A percentile compares a stretch with the other conserved stretches of the same genome.
phyloP scores from a whole-genome alignment of 2,329 filamentous ascomycete genomes.

The Fusarium sororula region DNA sequence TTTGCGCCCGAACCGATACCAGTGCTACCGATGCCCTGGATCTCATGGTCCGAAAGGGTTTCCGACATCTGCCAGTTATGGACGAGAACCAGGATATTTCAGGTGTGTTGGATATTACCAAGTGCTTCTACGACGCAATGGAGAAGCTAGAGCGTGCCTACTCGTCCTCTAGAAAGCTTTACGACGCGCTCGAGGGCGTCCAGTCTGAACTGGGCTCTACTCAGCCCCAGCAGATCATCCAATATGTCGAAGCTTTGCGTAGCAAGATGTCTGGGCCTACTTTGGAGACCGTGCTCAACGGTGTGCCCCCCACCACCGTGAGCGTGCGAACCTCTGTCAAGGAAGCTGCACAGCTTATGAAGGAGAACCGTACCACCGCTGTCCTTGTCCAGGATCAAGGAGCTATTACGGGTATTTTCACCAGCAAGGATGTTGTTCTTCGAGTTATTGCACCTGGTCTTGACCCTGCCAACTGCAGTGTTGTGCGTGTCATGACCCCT shows the following conservation, averaged over 20 bases:
- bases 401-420: conserved; percentile 98
- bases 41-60: conserved; percentile 97
- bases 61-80: conserved; percentile 98
- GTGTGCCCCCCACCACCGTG: conserved; percentile 90
- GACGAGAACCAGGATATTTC: conserved; percentile 99
- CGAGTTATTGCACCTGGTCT: conserved; percentile 97
- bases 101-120: conserved; percentile 97
- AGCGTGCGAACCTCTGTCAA: conserved; percentile 96
- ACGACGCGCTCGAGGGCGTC: conserved; percentile 96
- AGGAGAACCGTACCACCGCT: conserved; percentile 97
- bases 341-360: conserved; percentile 95
- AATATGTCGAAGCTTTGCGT: conserved; percentile 95
- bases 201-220: conserved; percentile 96
- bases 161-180: conserved; percentile 95
- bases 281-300: conserved; percentile 91
- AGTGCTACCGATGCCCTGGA: conserved; percentile 97
- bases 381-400: conserved; percentile 96
- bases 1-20: conserved; percentile 96
- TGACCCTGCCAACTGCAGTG: conserved; percentile 93
- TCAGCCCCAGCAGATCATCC: conserved; percentile 98
- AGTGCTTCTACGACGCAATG: conserved; percentile 99
- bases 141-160: conserved; percentile 98
- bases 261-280: conserved; percentile 98
- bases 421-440: conserved; percentile 97
- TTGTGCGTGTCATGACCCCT: conserved; percentile 98